Base-by-base conservation (phyloP, 164 flowering plant species). In the Macadamia integrifolia region DNA sequence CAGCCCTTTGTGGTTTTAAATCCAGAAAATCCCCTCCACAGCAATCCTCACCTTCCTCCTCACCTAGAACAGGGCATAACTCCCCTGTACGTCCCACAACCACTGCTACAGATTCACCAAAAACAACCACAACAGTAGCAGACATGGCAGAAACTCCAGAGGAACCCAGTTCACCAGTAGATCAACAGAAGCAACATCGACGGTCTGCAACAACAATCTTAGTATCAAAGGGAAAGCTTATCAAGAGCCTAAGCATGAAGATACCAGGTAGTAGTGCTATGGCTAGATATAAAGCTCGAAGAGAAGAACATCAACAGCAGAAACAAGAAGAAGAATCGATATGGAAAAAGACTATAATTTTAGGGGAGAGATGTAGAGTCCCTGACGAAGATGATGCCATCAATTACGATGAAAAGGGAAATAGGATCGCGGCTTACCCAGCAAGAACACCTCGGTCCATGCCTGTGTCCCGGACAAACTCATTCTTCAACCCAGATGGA, bases 271-370 rank as follows among this genome's bases (percentile, higher is more conserved):
- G 46, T 4, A 17, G 42, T 4, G 15, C 64, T 1, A 12, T 69
- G 13, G 29, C 66, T 3, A 76, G 55, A 67, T 68, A 42, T 30
- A 53, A 68, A 48, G 58, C 74, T 2, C 35, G 63, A 30, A 67
- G 53, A 18, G 71, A 75, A 48, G 72, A 32, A 29, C 3, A 35
- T 35, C 66, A 9, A 32, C 42, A 28, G 9, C 50, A 69, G 31
- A 58, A 50, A 69, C 64, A 66, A 52, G 69, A 63, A 9, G 81
- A 80, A 46, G 88, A 88, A 0, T 86, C 70, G 3, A 8, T 88
- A n/a, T 89, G 92, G 90, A 87, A 43, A 69, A 92, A 89, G 75
- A 77, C 82, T 1, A 92, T 92, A 14, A 84, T 91, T 29, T 65
- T 91, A 17, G 95, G 97, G 10, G 93, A 91, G 72, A 89, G 69